Base-by-base conservation (phyloP, 2,329 filamentous ascomycete species). In the Didymella pomorum region DNA sequence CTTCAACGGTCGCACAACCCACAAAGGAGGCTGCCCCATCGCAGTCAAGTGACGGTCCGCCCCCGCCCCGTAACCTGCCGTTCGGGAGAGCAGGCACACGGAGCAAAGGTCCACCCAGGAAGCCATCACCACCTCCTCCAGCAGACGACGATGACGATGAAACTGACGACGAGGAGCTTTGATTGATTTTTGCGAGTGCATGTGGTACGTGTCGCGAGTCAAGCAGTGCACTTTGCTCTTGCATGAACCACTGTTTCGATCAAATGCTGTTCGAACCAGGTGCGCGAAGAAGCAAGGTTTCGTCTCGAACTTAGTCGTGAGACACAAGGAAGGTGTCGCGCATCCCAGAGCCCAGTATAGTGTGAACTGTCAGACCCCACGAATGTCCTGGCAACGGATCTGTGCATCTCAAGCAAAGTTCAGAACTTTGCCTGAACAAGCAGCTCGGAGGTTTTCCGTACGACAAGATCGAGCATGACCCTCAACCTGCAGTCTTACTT, bases 81-180 rank as follows among this genome's bases (percentile, higher is more conserved):
- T 78, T 78, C 58, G 63, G 60, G 8, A 69, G 67, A 46, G 60
- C 60, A 39, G 56, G 58, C 6, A 70, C 67, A 21, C 66, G 69
- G 18, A 67, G 62, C 42, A 70, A 62, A 47, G 49, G 54, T n/a
- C 45, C 50, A 12, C 46, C 49, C 20, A 62, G 65, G 47, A 50
- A 61, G 37, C 61, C 56, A 23, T 20, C 63, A 46, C 57, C 65
- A 26, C 42, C 55, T 12, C 41, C 55, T 21, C 51, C 56, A 25
- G 47, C 45, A 20, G 60, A 54, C 25, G 61, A 51, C 25, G 69
- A 69, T 3, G 74, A 74, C 43, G 72, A 74, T 28, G 74, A 74
- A 44, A 76, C 74, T 7, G 74, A 76, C 3, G 75, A 77, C n/a
- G 75, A 78, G 12, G 76, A 77, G 53, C 41, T 76, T 8, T 76